These are phyloP conservation scores for Avena sativa DNA, from an alignment of 176 grass and related monocot species.

Conservation along the genomic window DNA sequence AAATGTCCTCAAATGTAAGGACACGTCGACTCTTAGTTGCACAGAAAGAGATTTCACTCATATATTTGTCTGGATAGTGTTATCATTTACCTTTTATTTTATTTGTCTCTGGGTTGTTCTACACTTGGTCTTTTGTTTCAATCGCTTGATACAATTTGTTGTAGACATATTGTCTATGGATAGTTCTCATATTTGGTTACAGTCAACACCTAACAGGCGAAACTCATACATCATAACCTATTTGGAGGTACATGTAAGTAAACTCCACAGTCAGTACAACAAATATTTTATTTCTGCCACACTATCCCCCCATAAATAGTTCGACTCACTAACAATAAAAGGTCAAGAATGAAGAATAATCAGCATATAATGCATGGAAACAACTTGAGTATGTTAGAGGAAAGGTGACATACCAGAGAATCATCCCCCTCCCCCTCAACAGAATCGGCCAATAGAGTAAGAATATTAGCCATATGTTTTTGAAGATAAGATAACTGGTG, in stretches of 20 bases:
- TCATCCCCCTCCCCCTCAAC: constrained; percentile 75
- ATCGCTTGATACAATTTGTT: neutral
- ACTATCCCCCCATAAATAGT: neutral
- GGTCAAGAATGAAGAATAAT: constrained; percentile 12
- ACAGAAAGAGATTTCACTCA: constrained; percentile 10
- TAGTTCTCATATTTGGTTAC: neutral
- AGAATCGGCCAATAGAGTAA: constrained; percentile 78
- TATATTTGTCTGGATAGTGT: constrained; percentile 14
- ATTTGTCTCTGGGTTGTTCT: neutral
- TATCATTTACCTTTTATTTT: constrained; percentile 9
- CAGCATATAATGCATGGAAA: constrained; percentile 1
- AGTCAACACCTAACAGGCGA: constrained; percentile 1
- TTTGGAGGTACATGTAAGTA: constrained; percentile 16
- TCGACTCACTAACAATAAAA: constrained; percentile 24
- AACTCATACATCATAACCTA: constrained; percentile 5
- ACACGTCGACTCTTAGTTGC: neutral
- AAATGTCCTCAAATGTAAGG: constrained; percentile 27
- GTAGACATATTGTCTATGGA: neutral
- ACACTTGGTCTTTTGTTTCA: neutral
- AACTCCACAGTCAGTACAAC: neutral
- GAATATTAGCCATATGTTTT: constrained; percentile 92
- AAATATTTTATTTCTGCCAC: constrained; percentile 16
- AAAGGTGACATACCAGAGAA: constrained; percentile 62
- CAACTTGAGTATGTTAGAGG: constrained; percentile 13
- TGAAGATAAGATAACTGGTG: constrained; percentile 96